These are phyloP conservation scores for Ophiostoma perfectum DNA, from an alignment of 2,329 filamentous ascomycete genomes.

Conservation along the genomic window DNA sequence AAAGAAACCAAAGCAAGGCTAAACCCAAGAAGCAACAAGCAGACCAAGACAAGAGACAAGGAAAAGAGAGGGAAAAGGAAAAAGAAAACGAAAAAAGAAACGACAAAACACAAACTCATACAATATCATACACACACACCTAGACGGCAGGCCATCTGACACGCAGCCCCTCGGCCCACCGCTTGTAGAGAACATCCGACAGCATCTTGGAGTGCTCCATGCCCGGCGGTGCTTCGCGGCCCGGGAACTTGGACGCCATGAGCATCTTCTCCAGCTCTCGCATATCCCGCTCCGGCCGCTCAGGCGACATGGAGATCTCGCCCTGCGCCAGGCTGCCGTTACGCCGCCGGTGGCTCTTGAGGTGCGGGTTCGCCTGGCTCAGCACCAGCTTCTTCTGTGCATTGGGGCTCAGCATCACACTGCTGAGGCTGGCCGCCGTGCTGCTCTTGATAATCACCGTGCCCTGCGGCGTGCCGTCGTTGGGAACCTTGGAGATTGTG, in stretches of 20 bases:
- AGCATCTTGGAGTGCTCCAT: slow-evolving; percentile 92
- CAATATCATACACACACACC: not conserved
- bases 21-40: too few species aligned
- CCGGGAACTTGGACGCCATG: slow-evolving; percentile 51
- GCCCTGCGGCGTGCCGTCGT: slow-evolving; percentile 45
- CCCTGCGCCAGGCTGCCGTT: slow-evolving; percentile 41
- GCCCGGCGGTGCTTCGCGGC: slow-evolving; percentile 54
- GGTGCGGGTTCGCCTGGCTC: slow-evolving; percentile 76
- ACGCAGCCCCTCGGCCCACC: slow-evolving; percentile 81
- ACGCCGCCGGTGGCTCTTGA: slow-evolving; percentile 69
- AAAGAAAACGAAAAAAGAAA: not conserved
- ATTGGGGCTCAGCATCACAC: slow-evolving; percentile 32
- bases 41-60: too few species aligned
- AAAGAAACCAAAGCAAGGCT: not conserved
- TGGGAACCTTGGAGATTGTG: slow-evolving; percentile 33
- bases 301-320: slow-evolving; percentile 30
- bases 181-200: slow-evolving; percentile 81
- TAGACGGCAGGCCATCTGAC: slow-evolving; percentile 27
- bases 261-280: slow-evolving; percentile 45
- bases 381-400: slow-evolving; percentile 63
- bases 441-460: slow-evolving; percentile 55
- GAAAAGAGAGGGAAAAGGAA: not conserved
- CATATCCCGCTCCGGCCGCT: slow-evolving; percentile 40
- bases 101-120: not conserved
- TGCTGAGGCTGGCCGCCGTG: slow-evolving; percentile 29